Base-by-base conservation (phyloP, 2,329 filamentous ascomycete genomes). In the Dothistroma pini region DNA sequence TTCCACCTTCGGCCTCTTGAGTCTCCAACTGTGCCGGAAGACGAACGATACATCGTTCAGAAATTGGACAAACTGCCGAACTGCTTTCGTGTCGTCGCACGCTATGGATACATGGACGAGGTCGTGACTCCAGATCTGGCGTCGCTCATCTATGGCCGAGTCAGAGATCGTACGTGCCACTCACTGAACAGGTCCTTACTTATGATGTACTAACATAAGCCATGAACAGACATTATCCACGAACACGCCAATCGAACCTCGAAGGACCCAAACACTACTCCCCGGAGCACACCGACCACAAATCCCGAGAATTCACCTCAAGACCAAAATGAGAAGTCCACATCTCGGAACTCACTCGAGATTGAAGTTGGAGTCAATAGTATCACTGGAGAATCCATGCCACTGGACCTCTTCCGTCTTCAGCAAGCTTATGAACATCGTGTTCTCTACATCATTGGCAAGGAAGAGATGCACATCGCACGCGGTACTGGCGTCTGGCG, bases 51-150 rank as follows among this genome's bases (percentile, higher is more conserved):
- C 63, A 75, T 77, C n/a, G 75, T 82, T 6, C 70, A 72, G 6
- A 72, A 77, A 6, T 74, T 79, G 7, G 72, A 77, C 0, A 74
- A 89, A 19, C 56, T 70, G 35, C 84, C 84, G 0, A 83, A 86
- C 34, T 87, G 86, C 66, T 91, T 90, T 71, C 83, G 87, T 3
- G 78, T 91, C 9, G 84, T 88, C 2, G 80, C 90, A 1, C 84
- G 88, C 12, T 86, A 91, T 69, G 89, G 89, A 1, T 92, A 89
- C 72, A 88, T 84, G 74, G 89, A 92, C 67, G 83, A 88, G 63
- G 82, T 90, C 31, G 80, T 91, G 51, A 87, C 83, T 0, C 84
- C 83, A 0, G 83, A 89, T 60, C 79, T 91, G 7, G 86, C 81
- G 0, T 75, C 79, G 0, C 71, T 88, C 1, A 81, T 90, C 32